phyloP scores from a whole-genome alignment of 495 filamentous ascomycete genomes.

The Penicillium bovifimosum region DNA sequence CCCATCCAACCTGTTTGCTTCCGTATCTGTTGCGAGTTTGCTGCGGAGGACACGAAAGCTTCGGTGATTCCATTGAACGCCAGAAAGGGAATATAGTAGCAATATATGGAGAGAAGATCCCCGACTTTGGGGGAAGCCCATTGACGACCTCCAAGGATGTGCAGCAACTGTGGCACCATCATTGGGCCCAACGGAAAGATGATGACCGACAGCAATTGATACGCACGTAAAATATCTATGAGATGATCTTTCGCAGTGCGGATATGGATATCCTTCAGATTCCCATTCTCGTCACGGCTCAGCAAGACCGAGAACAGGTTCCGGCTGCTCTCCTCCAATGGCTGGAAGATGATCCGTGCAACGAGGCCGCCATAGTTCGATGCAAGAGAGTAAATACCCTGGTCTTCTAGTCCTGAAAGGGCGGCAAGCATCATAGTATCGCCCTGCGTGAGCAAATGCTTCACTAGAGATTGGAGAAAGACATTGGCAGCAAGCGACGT shows the following conservation, averaged over 20 bases:
- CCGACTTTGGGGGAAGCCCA: constrained; percentile 63
- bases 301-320: constrained; percentile 76
- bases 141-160: constrained; percentile 62
- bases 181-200: constrained; percentile 64
- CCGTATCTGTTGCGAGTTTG: constrained; percentile 62
- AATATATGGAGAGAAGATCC: constrained; percentile 73
- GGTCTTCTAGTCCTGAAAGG: constrained; percentile 67
- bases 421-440: constrained; percentile 81
- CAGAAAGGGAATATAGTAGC: constrained; percentile 86
- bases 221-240: constrained; percentile 33
- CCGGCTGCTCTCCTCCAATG: constrained; percentile 86
- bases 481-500: constrained; percentile 66
- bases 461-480: constrained; percentile 80
- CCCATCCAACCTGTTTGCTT: constrained; percentile 78
- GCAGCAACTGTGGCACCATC: constrained; percentile 64
- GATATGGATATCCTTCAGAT: constrained; percentile 12
- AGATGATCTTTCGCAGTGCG: constrained; percentile 31
- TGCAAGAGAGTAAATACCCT: constrained; percentile 91
- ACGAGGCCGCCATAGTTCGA: constrained; percentile 91
- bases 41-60: constrained; percentile 84
- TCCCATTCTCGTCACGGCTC: constrained; percentile 18
- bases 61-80: constrained; percentile 90
- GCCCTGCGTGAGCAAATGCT: constrained; percentile 89
- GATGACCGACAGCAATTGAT: constrained; percentile 59
- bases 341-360: constrained; percentile 88